Percentiles rank a stretch among this genome's conserved stretches.
Evolutionary conservation across 805 yeast genomes (phyloP).

Genomic region (Candida cerambycidarum): DNA sequence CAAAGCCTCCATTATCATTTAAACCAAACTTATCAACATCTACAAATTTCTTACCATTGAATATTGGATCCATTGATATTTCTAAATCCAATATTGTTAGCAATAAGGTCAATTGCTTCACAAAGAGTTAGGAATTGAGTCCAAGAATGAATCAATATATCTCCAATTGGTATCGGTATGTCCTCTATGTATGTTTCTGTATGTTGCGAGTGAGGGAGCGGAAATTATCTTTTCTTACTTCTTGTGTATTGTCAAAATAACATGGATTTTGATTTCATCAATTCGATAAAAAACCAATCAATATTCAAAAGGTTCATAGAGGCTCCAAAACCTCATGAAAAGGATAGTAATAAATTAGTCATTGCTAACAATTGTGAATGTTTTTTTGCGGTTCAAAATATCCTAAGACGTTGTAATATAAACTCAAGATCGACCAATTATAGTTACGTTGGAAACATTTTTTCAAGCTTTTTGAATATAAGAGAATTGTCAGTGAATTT

Average conservation of each 20-base stretch:
- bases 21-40: no score
- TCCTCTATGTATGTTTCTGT: no score
- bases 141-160: no score
- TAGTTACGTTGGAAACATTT: constrained; percentile 12
- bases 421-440: constrained; percentile 21
- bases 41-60: constrained; percentile 2
- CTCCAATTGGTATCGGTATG: no score
- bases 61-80: neutral
- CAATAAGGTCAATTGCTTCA: neutral
- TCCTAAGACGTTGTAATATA: constrained; percentile 30
- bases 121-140: no score
- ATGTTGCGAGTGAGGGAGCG: no score
- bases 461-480: constrained; percentile 24
- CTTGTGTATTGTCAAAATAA: no score
- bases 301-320: constrained; percentile 10
- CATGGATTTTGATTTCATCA: constrained; percentile 1
- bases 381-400: constrained; percentile 31
- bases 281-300: constrained; percentile 10
- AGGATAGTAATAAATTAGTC: constrained; percentile 10
- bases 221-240: no score
- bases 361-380: constrained; percentile 23
- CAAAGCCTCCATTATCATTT: neutral
- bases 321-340: neutral
- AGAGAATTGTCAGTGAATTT: constrained; percentile 35
- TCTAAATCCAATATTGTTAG: neutral